A percentile compares a stretch with the other conserved stretches of the same genome.
phyloP scores from a whole-genome alignment of 371 early-diverging fungal species.

The Lichtheimia corymbifera region DNA sequence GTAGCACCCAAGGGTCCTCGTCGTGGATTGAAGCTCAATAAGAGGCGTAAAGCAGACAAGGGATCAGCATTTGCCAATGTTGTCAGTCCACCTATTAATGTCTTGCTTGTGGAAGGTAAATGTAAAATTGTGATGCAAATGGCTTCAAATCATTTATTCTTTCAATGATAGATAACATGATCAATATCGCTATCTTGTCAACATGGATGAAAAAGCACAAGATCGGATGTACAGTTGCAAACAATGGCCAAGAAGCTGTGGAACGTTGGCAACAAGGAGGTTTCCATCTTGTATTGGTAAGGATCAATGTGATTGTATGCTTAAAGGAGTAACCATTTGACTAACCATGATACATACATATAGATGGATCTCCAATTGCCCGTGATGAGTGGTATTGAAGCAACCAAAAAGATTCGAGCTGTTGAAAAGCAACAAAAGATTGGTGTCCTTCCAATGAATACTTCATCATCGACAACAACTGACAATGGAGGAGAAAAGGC shows the following conservation, averaged over 20 bases:
- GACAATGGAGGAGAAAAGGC: not conserved
- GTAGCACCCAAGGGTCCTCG: conserved; percentile 1
- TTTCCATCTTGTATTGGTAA: conserved; percentile 78
- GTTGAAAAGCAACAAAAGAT: conserved; percentile 68
- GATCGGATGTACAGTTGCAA: conserved; percentile 71
- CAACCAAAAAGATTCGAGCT: conserved; percentile 72
- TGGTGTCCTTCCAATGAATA: conserved; percentile 49
- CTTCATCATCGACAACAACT: conserved; percentile 10
- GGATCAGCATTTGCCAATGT: conserved; percentile 27
- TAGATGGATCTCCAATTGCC: conserved; percentile 88
- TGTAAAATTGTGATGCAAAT: not conserved
- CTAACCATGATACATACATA: not conserved
- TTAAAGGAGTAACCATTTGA: not conserved
- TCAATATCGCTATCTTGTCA: conserved; percentile 75
- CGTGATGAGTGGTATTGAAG: conserved; percentile 81
- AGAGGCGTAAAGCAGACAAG: conserved; percentile 37
- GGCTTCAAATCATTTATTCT: not conserved
- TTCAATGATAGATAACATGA: conserved; percentile 62
- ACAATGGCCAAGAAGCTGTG: conserved; percentile 78
- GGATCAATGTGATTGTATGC: conserved; percentile 4
- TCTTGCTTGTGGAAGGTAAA: conserved; percentile 81
- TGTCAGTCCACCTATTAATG: conserved; percentile 71
- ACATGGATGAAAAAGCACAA: conserved; percentile 76
- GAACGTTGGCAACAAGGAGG: conserved; percentile 70
- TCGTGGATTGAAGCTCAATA: conserved; percentile 31